These are phyloP conservation scores for Fusarium bactridioides DNA, from an alignment of 2,329 filamentous ascomycete genomes.

Conservation along the genomic window DNA sequence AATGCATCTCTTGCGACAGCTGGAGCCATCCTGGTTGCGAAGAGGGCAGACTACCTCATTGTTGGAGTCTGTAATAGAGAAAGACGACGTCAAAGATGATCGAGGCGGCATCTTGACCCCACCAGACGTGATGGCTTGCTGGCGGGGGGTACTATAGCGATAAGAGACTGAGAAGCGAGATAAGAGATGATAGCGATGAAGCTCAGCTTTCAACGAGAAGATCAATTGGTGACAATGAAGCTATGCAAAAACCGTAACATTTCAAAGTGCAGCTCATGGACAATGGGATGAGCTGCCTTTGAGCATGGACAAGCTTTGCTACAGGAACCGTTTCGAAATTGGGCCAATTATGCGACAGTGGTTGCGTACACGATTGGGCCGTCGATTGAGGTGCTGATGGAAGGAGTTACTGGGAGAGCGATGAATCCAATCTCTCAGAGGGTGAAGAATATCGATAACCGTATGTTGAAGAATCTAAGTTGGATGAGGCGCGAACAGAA, in stretches of 20 bases:
- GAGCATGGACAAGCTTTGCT: slow-evolving; percentile 38
- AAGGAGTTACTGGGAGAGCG: not conserved
- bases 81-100: slow-evolving; percentile 86
- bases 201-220: slow-evolving; percentile 23
- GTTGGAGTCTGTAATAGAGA: slow-evolving; percentile 89
- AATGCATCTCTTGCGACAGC: slow-evolving; percentile 96
- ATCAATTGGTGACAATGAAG: slow-evolving; percentile 45
- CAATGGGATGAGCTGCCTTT: slow-evolving; percentile 30
- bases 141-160: slow-evolving; percentile 36
- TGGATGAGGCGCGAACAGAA: slow-evolving; percentile 14
- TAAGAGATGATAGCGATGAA: slow-evolving; percentile 26
- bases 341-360: slow-evolving; percentile 30
- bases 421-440: slow-evolving; percentile 2
- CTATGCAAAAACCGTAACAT: slow-evolving; percentile 35
- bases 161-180: slow-evolving; percentile 26
- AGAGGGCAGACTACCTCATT: slow-evolving; percentile 98
- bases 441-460: not conserved
- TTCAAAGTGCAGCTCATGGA: slow-evolving; percentile 38
- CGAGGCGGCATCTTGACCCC: slow-evolving; percentile 85
- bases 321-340: slow-evolving; percentile 41
- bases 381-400: slow-evolving; percentile 22
- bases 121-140: slow-evolving; percentile 56
- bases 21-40: slow-evolving; percentile 94
- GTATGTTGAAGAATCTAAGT: slow-evolving; percentile 10
- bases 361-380: slow-evolving; percentile 35